Base-by-base conservation (phyloP, 2,329 filamentous ascomycete species). In the Teratosphaeriaceae sp. region DNA sequence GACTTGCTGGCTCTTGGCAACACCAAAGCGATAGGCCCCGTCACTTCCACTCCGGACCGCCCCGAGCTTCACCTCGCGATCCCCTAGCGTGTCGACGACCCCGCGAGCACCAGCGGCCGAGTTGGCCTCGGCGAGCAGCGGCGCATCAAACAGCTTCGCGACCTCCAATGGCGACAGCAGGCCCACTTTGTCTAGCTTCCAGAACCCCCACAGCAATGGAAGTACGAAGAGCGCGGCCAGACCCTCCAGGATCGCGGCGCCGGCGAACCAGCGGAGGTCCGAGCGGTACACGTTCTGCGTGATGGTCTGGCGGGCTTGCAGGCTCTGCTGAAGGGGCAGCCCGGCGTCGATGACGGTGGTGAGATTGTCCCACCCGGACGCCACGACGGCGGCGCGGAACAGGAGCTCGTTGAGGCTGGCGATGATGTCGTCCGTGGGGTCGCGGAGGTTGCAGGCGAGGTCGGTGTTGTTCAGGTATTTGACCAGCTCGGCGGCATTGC, bases 151-250 rank as follows among this genome's bases (percentile, higher is more conserved):
- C 8, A 13, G 8, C 13, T 8, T 8, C 8, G 24, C 24, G 8
- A 27, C 8, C 24, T 27, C 8, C 24, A 27, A 8, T 8, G 24
- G 24, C 8, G 24, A 27, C 8, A 27, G 24, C 24, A 27, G 8
- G 13, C 13, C 24, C 13, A 13, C 13, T 27, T 13, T 27, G 8
- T 27, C 24, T 12, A 51, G n/a, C 26, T 15, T 46, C 48, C 46
- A 51, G 13, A 22, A 51, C 3, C 48, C 48, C 42, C 43, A 51
- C 39, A 46, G 45, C 15, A 48, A 5, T n/a, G 46, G 46, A 19
- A 46, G 21, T 11, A 51, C 41, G 13, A 42, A 37, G 11, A 50
- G 33, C 1, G 38, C 27, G 7, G 38, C 43, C 6, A 50, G 3
- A 5, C 46, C 9, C 27, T 51, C 38, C 3, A 51, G 38, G 1